Base-by-base conservation (phyloP, 495 filamentous ascomycete genomes). In the Bacidia rubella region DNA sequence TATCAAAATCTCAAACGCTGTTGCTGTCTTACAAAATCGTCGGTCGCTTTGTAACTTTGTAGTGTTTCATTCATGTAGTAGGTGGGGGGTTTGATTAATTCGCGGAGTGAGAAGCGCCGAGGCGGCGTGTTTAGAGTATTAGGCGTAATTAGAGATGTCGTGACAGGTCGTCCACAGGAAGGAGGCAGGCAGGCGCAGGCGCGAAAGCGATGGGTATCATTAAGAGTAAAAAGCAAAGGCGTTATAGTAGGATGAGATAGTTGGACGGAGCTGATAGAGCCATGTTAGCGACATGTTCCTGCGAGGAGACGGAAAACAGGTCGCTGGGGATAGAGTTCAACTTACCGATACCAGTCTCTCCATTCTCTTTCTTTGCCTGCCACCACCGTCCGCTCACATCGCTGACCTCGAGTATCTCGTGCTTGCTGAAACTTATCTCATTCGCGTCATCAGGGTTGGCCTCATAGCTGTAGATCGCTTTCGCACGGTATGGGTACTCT, bases 331-430 rank as follows among this genome's bases (percentile, higher is more conserved):
- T n/a, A n/a, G n/a, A n/a, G n/a, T n/a, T n/a, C n/a, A n/a, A 39
- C 5, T 38, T 4, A 27, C 54, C 53, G 66, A 97, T 95, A 59
- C 92, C 92, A 47, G 92, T 96, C 60, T 96, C 89, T 63, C 92
- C 92, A 57, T 68, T 95, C 64, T 87, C 78, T 71, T 97, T 96
- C 71, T 87, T 80, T 56, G 92, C 92, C 70, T 98, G 92, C 92
- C 92, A 98, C 92, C 92, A 98, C 68, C 92, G 70, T 25, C 92
- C 92, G 61, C 87, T 95, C 52, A 98, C 93, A 60, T 98, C 92
- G 42, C 86, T 94, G 52, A 98, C 90, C 65, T 98, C 90, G 41
- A 98, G 74, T 51, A 96, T 87, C 67, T 98, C 92, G 60, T 97
- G 87, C 69, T 97, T 97, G 44, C 80, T 74, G 74, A 98, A 98